Evolutionary conservation across 1,284 basidiomycete genomes (phyloP).

Genomic region (Apiotrichum porosum): DNA sequence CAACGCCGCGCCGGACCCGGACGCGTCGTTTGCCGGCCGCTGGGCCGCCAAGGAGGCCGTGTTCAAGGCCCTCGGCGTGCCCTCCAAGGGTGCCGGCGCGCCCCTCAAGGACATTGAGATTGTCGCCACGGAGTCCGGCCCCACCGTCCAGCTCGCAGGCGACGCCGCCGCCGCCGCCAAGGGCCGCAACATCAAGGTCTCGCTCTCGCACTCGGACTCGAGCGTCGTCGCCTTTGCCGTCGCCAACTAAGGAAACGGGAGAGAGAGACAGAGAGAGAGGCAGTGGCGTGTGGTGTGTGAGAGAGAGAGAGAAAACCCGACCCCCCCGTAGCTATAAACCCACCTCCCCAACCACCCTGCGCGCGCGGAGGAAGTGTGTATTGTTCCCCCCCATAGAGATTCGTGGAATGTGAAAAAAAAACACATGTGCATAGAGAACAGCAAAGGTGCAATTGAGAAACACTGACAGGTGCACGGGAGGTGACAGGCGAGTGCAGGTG

Average conservation of each 20-base stretch:
- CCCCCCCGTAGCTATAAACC: too few relatives aligned
- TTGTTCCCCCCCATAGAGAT: too few relatives aligned
- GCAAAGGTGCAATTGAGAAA: too few relatives aligned
- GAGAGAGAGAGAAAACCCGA: too few relatives aligned
- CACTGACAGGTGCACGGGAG: too few relatives aligned
- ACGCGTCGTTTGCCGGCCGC: conserved; percentile 88
- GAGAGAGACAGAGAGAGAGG: too few relatives aligned
- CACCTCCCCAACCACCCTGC: too few relatives aligned
- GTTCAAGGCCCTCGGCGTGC: conserved; percentile 92
- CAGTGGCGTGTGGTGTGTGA: too few relatives aligned
- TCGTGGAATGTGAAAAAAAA: conserved; percentile 6
- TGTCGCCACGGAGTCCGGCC: conserved; percentile 59
- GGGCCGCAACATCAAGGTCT: conserved; percentile 71
- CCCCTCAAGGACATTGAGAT: conserved; percentile 97
- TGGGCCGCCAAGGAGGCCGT: conserved; percentile 98
- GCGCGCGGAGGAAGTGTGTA: too few relatives aligned
- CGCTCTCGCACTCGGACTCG: conserved; percentile 68
- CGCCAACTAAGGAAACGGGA: conserved; percentile 29
- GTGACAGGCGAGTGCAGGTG: too few relatives aligned
- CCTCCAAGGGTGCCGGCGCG: conserved; percentile 86
- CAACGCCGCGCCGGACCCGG: conserved; percentile 73
- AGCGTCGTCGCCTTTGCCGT: conserved; percentile 49
- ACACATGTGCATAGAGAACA: conserved; percentile 4
- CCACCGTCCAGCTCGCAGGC: conserved; percentile 73
- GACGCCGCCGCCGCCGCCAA: conserved; percentile 71